Conservation (phyloP, 2,329 filamentous ascomycete species). For the Verticillium nubilum region DNA sequence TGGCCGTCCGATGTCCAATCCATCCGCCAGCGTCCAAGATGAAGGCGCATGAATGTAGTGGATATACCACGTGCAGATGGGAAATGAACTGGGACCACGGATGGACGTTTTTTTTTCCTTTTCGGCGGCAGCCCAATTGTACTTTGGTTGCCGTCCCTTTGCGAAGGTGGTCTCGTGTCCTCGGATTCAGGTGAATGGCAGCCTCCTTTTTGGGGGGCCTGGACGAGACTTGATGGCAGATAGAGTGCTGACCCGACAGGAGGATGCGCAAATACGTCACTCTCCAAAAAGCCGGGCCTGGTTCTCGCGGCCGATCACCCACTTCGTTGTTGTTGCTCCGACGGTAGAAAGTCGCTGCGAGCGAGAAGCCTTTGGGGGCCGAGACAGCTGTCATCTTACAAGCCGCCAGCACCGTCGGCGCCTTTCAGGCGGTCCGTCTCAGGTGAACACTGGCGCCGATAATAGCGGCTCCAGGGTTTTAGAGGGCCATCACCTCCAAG, state of each 20-base stretch:
- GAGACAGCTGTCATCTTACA: not conserved
- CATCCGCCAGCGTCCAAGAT: not conserved
- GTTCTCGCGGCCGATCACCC: not conserved
- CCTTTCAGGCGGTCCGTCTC: not conserved
- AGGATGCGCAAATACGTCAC: not conserved
- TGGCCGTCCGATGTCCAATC: not conserved
- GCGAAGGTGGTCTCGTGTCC: conserved; percentile 5
- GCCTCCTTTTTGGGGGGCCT: not conserved
- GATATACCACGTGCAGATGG: not conserved
- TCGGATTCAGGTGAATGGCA: conserved; percentile 15
- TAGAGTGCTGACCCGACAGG: not conserved
- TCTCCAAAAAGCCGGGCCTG: not conserved
- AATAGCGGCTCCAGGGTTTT: not conserved
- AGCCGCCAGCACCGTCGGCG: not conserved
- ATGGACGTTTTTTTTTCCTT: not conserved
- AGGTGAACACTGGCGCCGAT: not conserved
- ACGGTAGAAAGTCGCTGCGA: not conserved
- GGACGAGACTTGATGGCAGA: not conserved
- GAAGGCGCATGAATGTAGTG: not conserved
- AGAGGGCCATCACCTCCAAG: not conserved
- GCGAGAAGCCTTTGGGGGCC: not conserved
- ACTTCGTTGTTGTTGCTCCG: not conserved
- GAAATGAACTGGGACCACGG: not conserved
- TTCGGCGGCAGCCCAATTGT: conserved; percentile 16
- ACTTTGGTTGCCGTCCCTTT: not conserved